Percentiles rank a stretch among this genome's conserved stretches.
phyloP scores from a whole-genome alignment of 345 rosid genomes.

The Cochlearia excelsa region DNA sequence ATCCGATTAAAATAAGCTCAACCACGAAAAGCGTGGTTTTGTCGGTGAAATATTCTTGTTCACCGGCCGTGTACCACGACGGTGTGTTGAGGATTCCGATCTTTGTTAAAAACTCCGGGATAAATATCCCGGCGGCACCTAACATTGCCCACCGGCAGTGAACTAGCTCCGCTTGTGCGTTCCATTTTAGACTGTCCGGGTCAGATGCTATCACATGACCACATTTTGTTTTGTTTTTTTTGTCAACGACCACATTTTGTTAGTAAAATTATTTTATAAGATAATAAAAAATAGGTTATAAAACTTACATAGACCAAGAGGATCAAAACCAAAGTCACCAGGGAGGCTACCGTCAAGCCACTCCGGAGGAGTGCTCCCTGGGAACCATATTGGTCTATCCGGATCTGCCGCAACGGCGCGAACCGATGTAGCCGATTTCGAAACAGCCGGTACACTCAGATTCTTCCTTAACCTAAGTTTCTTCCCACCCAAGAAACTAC shows the following conservation, averaged over 20 bases:
- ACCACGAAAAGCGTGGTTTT: conserved; percentile 78
- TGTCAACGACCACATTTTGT: background rate
- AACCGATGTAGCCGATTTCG: conserved; percentile 49
- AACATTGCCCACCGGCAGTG: conserved; percentile 99
- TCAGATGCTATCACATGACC: conserved; percentile 62
- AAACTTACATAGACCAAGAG: conserved; percentile 81
- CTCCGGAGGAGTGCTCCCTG: conserved; percentile 92
- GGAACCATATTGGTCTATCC: conserved; percentile 95
- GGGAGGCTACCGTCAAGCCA: conserved; percentile 99
- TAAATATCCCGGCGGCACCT: conserved; percentile 96
- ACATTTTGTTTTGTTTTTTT: too few species aligned
- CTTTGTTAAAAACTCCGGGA: conserved; percentile 89
- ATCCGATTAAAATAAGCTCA: conserved; percentile 81
- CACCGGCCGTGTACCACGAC: conserved; percentile 92
- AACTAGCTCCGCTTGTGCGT: conserved; percentile 79
- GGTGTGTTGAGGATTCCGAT: conserved; percentile 87
- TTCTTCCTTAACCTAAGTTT: conserved; percentile 53
- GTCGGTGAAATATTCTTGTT: conserved; percentile 82
- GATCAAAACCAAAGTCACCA: conserved; percentile 96
- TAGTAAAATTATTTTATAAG: too few species aligned
- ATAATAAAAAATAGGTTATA: background rate
- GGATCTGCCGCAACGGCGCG: conserved; percentile 78
- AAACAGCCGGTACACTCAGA: conserved; percentile 33
- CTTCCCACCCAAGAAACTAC: conserved; percentile 76
- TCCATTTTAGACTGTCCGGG: conserved; percentile 89